Evolutionary conservation across 257 asterid genomes (phyloP).

Genomic region (Solanum dulcamara): DNA sequence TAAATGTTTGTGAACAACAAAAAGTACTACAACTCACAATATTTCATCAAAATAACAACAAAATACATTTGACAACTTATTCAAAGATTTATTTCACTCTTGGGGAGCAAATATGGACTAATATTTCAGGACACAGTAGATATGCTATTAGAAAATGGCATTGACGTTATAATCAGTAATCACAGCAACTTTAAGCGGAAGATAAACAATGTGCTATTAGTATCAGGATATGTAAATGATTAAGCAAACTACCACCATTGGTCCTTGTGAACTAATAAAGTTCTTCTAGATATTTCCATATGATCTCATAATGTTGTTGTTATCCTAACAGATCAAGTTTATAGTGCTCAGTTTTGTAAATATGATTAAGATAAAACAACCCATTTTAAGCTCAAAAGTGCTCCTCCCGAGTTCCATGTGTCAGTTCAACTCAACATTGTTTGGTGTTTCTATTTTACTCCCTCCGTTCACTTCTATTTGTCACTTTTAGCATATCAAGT

Average conservation of each 20-base stretch:
- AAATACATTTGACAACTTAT: neutral
- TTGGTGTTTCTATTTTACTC: neutral
- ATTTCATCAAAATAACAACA: neutral
- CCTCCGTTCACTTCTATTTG: neutral
- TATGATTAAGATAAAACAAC: neutral
- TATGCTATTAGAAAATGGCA: neutral
- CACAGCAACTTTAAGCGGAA: neutral
- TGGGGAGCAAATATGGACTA: neutral
- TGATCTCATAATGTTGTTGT: neutral
- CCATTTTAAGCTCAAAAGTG: neutral
- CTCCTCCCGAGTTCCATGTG: neutral
- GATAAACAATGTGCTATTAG: neutral
- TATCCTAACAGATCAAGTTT: neutral
- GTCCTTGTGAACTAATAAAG: neutral
- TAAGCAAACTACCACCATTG: neutral
- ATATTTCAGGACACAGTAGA: neutral
- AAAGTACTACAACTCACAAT: neutral
- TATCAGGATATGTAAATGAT: neutral
- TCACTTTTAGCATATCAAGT: neutral
- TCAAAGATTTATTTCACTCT: neutral
- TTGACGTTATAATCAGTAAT: neutral
- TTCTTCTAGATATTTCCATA: neutral
- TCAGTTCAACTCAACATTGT: neutral
- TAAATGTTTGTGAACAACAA: neutral
- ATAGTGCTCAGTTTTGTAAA: neutral